Evolutionary conservation across 805 yeast genomes (phyloP).

Genomic region (Saturnispora kantuleensis): DNA sequence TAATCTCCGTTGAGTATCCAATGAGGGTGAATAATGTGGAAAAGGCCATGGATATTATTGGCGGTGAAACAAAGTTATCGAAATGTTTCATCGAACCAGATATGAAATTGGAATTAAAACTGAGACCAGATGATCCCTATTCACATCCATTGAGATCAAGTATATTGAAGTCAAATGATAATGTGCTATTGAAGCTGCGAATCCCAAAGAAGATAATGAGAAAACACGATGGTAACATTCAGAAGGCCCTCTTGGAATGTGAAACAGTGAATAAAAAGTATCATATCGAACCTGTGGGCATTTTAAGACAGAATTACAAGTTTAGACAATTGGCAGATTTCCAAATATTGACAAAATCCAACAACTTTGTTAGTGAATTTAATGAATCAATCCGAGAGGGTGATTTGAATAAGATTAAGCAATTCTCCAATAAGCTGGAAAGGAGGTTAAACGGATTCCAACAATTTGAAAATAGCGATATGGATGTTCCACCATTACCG

Average conservation of each 20-base stretch:
- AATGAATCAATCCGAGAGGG: constrained; percentile 33
- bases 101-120: constrained; percentile 20
- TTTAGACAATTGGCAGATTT: constrained; percentile 86
- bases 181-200: constrained; percentile 47
- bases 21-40: constrained; percentile 52
- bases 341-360: constrained; percentile 57
- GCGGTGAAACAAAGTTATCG: constrained; percentile 42
- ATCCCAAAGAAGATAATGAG: constrained; percentile 47
- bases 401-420: constrained; percentile 31
- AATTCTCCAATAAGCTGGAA: constrained; percentile 26
- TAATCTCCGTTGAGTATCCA: constrained; percentile 72
- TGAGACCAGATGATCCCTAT: constrained; percentile 28
- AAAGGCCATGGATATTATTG: constrained; percentile 59
- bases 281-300: constrained; percentile 50
- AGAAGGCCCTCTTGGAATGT: constrained; percentile 32
- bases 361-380: constrained; percentile 36
- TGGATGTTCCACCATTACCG: constrained; percentile 79
- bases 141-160: constrained; percentile 57
- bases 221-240: constrained; percentile 32
- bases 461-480: constrained; percentile 25
- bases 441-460: constrained; percentile 10
- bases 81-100: constrained; percentile 32
- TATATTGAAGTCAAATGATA: constrained; percentile 38
- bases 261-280: constrained; percentile 25
- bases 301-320: constrained; percentile 57